Conservation (phyloP, 805 yeast genomes). For the Barnettozyma sp. region DNA sequence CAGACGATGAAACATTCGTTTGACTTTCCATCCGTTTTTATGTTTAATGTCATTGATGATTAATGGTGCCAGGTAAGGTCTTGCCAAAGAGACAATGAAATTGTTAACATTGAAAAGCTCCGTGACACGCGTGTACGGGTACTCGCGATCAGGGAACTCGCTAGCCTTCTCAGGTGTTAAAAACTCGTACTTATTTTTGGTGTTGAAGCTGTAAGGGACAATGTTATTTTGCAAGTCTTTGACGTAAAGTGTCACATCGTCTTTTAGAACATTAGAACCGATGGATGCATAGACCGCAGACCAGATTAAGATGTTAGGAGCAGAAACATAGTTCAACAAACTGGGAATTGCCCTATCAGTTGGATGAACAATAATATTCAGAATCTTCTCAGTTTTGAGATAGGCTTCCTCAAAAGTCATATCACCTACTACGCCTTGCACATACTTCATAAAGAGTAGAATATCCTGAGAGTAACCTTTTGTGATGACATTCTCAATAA, state of each 20-base stretch:
- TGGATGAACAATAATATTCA: slow-evolving; percentile 84
- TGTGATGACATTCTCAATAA: slow-evolving; percentile 65
- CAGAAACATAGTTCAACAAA: slow-evolving; percentile 78
- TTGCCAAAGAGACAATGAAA: slow-evolving; percentile 82
- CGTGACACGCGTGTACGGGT: slow-evolving; percentile 82
- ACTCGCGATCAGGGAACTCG: slow-evolving; percentile 38
- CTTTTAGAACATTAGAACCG: slow-evolving; percentile 61
- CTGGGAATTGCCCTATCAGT: slow-evolving; percentile 63
- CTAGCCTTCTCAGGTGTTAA: slow-evolving; percentile 41
- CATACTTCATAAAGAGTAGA: slow-evolving; percentile 69
- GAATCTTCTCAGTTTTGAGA: slow-evolving; percentile 64
- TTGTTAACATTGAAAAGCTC: slow-evolving; percentile 94
- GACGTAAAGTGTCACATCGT: slow-evolving; percentile 49
- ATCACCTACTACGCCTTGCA: slow-evolving; percentile 66
- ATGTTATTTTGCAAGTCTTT: slow-evolving; percentile 58
- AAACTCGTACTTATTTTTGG: slow-evolving; percentile 31
- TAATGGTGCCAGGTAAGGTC: slow-evolving; percentile 91
- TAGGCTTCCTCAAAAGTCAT: slow-evolving; percentile 93
- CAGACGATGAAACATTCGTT: slow-evolving; percentile 30
- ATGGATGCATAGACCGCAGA: slow-evolving; percentile 86
- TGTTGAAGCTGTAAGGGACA: slow-evolving; percentile 37
- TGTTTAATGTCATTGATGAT: slow-evolving; percentile 79
- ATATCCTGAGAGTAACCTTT: slow-evolving; percentile 87
- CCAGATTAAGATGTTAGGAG: slow-evolving; percentile 87
- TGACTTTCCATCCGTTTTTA: slow-evolving; percentile 38